Base-by-base conservation (phyloP, 192 early-diverging fungal genomes). In the Chytriomyces confervae region DNA sequence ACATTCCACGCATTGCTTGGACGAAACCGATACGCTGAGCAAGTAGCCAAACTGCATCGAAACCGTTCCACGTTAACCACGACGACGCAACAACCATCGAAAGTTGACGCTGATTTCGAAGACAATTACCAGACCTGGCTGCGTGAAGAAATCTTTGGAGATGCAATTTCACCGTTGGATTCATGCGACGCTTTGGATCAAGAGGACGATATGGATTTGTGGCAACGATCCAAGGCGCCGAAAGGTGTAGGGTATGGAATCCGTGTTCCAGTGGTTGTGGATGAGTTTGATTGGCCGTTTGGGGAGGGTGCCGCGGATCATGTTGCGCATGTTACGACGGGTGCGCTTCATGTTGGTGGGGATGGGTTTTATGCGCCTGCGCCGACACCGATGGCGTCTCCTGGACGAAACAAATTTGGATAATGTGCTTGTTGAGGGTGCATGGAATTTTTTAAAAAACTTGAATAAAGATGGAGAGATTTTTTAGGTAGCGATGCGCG, bases 41-140 rank as follows among this genome's bases (percentile, higher is more conserved):
- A 44, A 60, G 45, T 20, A 5, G 5, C 69, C 53, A 11, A n/a
- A 53, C 23, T 50, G 69, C 27, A 8, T 57, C 44, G 11, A 20
- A 72, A 24, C 0, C 24, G 16, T 18, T 48, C 53, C 48, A 18
- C 18, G 7, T 50, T 7, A 27, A 53, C 18, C 61, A 61, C 66
- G 71, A 61, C 66, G 71, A 27, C 24, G 24, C 24, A 27, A 27
- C 62, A 43, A 53, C 68, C 7, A 45, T 27, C 57, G 47, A 74
- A 47, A 44, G 66, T 92, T 51, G 92, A 93, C 61, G 78, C 75
- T 2, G 82, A 83, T 16, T 94, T 93, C 73, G 83, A 84, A 68
- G 79, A 85, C 29, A 89, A 92, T 57, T 94, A 91, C 69, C 85
- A 92, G 69, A 83, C 88, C 46, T 94, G 93, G 93, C 29, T 82